These are phyloP conservation scores for Cochlearia excelsa DNA, from an alignment of 345 rosid species.

Conservation along the genomic window DNA sequence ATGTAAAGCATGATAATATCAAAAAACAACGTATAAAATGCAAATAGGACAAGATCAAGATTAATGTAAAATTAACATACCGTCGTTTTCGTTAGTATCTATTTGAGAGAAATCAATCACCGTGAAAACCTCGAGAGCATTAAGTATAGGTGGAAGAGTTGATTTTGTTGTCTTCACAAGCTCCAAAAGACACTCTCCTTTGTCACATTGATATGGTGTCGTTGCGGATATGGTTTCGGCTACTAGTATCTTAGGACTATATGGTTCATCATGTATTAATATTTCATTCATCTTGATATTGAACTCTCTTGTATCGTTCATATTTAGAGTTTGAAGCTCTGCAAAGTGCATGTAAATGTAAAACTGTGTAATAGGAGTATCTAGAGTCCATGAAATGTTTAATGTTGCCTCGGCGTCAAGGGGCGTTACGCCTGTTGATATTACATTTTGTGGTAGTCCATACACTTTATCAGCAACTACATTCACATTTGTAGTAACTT, in stretches of 20 bases:
- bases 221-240: slow-evolving; percentile 16
- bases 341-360: slow-evolving; percentile 43
- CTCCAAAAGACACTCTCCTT: slow-evolving; percentile 28
- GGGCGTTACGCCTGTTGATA: slow-evolving; percentile 6
- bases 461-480: not conserved
- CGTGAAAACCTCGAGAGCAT: slow-evolving; percentile 34
- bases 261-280: slow-evolving; percentile 29
- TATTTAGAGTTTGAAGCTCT: slow-evolving; percentile 39
- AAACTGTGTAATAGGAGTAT: not conserved
- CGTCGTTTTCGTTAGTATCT: slow-evolving; percentile 35
- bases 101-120: slow-evolving; percentile 28
- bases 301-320: slow-evolving; percentile 43
- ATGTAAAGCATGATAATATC: not conserved
- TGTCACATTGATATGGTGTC: slow-evolving; percentile 26
- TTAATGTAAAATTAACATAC: slow-evolving; percentile 19
- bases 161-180: slow-evolving; percentile 31
- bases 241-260: slow-evolving; percentile 29
- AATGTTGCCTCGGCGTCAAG: not conserved
- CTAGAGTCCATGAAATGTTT: slow-evolving; percentile 16
- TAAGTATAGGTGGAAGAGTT: slow-evolving; percentile 50
- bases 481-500: slow-evolving; percentile 3
- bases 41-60: slow-evolving; percentile 3
- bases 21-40: not conserved
- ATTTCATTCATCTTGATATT: not conserved
- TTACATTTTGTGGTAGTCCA: slow-evolving; percentile 13